These are phyloP conservation scores for Hortiboletus flavorubellus DNA, from an alignment of 768 basidiomycete genomes.

Conservation along the genomic window DNA sequence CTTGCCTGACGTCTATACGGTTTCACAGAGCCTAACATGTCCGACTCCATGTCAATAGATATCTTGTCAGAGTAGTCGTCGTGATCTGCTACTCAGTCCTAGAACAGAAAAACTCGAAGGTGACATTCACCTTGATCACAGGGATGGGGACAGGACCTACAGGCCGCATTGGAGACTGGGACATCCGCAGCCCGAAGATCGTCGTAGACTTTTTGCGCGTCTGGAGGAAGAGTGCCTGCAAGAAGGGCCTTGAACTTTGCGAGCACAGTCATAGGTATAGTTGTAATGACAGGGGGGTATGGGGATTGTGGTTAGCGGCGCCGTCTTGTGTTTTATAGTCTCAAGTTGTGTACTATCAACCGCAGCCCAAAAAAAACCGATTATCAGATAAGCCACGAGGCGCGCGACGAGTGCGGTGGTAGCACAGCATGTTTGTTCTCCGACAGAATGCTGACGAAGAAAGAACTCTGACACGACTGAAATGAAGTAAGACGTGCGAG, in stretches of 20 bases:
- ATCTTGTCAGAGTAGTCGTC: slow-evolving; percentile 72
- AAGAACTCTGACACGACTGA: neutral
- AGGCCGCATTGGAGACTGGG: slow-evolving; percentile 65
- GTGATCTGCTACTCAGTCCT: slow-evolving; percentile 47
- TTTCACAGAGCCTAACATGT: slow-evolving; percentile 83
- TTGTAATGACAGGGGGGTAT: neutral
- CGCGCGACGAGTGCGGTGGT: too few species aligned
- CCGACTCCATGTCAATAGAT: slow-evolving; percentile 71
- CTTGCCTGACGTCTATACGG: slow-evolving; percentile 79
- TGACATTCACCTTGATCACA: slow-evolving; percentile 60
- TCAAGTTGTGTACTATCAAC: neutral
- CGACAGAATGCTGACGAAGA: neutral
- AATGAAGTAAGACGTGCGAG: neutral
- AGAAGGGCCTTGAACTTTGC: slow-evolving; percentile 26
- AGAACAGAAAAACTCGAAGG: slow-evolving; percentile 22
- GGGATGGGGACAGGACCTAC: slow-evolving; percentile 71
- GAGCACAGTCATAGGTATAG: slow-evolving; percentile 21
- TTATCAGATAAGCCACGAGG: too few species aligned
- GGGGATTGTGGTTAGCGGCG: too few species aligned
- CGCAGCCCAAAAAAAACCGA: too few species aligned
- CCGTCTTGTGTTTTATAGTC: neutral
- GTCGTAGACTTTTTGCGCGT: slow-evolving; percentile 40
- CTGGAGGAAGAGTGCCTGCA: slow-evolving; percentile 20
- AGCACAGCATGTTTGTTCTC: too few species aligned
- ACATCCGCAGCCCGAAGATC: slow-evolving; percentile 56